Percentiles rank a stretch among this genome's conserved stretches.
Evolutionary conservation across 139 green algal species (phyloP).

Genomic region (Gonium pectorale): DNA sequence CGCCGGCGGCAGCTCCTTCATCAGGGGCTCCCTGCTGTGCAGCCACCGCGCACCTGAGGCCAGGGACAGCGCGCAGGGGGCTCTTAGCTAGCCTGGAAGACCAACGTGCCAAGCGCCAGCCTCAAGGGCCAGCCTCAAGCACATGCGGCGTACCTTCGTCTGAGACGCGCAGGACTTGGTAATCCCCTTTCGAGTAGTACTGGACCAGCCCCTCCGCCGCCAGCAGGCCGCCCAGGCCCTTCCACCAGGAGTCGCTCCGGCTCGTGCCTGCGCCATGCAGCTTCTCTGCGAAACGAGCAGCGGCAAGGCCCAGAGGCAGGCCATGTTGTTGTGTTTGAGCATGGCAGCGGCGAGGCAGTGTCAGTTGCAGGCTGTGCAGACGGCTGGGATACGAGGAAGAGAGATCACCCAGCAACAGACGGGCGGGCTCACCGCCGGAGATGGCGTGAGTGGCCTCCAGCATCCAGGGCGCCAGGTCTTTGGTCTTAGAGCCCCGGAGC

Average conservation of each 20-base stretch:
- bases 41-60: constrained; percentile 23
- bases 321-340: too few species aligned
- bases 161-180: constrained; percentile 6
- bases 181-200: background rate
- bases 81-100: too few species aligned
- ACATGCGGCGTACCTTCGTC: constrained; percentile 22
- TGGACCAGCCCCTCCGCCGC: constrained; percentile 49
- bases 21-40: background rate
- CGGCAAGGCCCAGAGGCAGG: too few species aligned
- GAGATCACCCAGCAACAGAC: too few species aligned
- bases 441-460: constrained; percentile 29
- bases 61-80: too few species aligned
- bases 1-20: constrained; percentile 4
- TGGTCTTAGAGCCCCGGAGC: constrained; percentile 47
- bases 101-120: too few species aligned
- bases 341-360: background rate
- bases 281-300: too few species aligned
- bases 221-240: constrained; percentile 60
- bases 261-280: constrained; percentile 63
- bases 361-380: too few species aligned
- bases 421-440: constrained; percentile 15
- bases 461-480: constrained; percentile 64
- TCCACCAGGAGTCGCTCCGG: constrained; percentile 71
- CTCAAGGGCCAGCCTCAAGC: too few species aligned
- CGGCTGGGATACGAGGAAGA: too few species aligned